These are phyloP conservation scores for Nannochloropsis gaditana DNA, from an alignment of 108 stramenopile genomes.

Conservation along the genomic window DNA sequence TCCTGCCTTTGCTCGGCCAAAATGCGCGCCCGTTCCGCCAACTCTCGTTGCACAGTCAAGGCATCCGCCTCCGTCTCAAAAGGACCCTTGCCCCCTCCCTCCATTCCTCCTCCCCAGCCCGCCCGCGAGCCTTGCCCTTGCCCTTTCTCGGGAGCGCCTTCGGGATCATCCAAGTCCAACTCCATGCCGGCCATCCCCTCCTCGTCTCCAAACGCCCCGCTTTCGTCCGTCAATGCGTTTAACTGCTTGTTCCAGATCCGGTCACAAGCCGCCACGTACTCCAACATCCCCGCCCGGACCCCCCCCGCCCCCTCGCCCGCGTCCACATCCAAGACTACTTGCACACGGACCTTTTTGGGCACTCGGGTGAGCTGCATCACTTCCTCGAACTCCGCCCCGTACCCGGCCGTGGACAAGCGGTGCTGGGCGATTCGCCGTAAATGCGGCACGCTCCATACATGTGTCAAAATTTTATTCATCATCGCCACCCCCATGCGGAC, in stretches of 20 bases:
- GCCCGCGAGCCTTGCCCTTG: not conserved
- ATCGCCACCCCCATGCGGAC: not conserved
- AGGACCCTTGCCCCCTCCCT: not conserved
- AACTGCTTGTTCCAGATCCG: not conserved
- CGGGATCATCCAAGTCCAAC: not conserved
- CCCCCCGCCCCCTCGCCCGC: not conserved
- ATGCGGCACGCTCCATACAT: not conserved
- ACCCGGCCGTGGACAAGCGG: not conserved
- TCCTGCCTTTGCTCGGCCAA: not conserved
- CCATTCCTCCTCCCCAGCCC: not conserved
- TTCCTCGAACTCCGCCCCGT: conserved; percentile 4
- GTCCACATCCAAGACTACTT: not conserved
- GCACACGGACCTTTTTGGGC: not conserved
- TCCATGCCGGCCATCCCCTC: not conserved
- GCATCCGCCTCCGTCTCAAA: conserved; percentile 4
- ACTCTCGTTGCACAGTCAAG: not conserved
- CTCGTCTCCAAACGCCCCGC: not conserved
- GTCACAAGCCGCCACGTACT: not conserved
- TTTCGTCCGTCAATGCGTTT: not conserved
- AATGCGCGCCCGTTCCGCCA: not conserved
- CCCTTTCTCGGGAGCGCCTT: not conserved
- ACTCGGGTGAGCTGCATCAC: not conserved
- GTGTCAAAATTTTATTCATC: conserved; percentile 9
- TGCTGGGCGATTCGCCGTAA: not conserved
- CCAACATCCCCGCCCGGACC: not conserved